Base-by-base conservation (phyloP, 1,284 basidiomycete species). In the Marasmius oreades region DNA sequence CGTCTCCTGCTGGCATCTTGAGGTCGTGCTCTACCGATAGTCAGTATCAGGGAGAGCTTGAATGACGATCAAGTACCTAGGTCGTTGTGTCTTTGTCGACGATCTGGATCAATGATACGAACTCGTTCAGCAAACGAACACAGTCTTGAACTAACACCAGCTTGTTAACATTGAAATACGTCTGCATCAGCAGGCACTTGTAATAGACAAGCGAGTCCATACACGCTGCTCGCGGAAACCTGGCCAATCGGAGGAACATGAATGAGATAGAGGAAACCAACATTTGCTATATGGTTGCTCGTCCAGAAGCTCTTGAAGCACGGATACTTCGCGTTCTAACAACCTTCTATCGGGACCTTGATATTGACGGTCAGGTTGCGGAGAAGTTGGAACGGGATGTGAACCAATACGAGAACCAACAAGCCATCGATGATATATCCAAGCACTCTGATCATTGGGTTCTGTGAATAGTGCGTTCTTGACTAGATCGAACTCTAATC, bases 341-440 rank as follows among this genome's bases (percentile, higher is more conserved):
- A 90, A 68, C 0, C 70, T 68, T 57, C 74, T 71, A 53, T 83
- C 76, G 1, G 84, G 76, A 4, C 84, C 90, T 88, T 61, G 59
- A 37, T 33, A 51, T 39, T 28, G 22, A 20, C 22, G 16, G 42
- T 55, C 24, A 57, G 31, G 54, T 53, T 37, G 55, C 23, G 24
- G 22, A 4, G 54, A 18, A 53, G 50, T 26, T 51, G 3, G 43
- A 52, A 37, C 7, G 22, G 52, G 28, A 22, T 18, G 16, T 42
- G 22, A 14, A 18, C 46, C 20, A 34, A 23, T 63, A 88, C 92
- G 85, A 57, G 79, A 69, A 23, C 92, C 92, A 51, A 98, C 80
- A 0, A 99, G 80, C 95, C 96, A 99, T 16, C 93, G 84, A 67
- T 99, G 97, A 70, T 99, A 99, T 55, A 98, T 85, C 97, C 97